Evolutionary conservation across 176 grass and related monocot genomes (phyloP), one percentile per base, ranked within the genome.

Genomic region (barley (Hordeum vulgare)): DNA sequence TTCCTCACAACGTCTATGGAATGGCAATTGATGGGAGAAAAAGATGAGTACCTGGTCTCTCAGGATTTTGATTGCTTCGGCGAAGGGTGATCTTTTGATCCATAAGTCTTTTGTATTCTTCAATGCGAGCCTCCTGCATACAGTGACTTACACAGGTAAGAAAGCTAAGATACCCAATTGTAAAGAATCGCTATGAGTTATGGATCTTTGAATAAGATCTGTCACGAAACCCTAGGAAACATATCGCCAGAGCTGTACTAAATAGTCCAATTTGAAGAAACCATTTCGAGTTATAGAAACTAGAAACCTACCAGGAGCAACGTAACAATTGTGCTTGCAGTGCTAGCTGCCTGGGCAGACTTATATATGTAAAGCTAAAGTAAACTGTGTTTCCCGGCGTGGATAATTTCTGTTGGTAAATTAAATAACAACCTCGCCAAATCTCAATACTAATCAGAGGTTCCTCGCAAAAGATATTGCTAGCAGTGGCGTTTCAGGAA

Each of bases 51-150:
- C 93, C 97, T 15, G 97, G 97, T 61, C 97, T 94, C 92, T 94
- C 91, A 90, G 97, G 91, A 66, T 96, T 99, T 68, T 92, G 86
- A 91, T 99, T 99, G 67, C 74, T 96, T 58, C 57, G 71, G 65
- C 93, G 94, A 23, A 99, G 93, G 62, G 89, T 47, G 18, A 76
- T 68, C 86, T 99, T 96, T 66, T 86, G 85, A 41, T 99, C 97
- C 83, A 99, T 82, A 33, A 85, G 65, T 78, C 77, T 99, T 80
- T 78, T 96, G 41, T 92, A 51, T 76, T 99, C 97, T 87, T 99
- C 93, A 64, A 96, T 80, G 11, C 93, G 89, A 20, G 91, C 91
- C 81, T 96, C 97, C 97, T 99, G 81, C 81, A 92, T 60, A 86
- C 10, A 47, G 47, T 27, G 34, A 8, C 11, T 78, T n/a, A 45